Conservation (phyloP, 495 filamentous ascomycete genomes). For the Penicillium angulare region DNA sequence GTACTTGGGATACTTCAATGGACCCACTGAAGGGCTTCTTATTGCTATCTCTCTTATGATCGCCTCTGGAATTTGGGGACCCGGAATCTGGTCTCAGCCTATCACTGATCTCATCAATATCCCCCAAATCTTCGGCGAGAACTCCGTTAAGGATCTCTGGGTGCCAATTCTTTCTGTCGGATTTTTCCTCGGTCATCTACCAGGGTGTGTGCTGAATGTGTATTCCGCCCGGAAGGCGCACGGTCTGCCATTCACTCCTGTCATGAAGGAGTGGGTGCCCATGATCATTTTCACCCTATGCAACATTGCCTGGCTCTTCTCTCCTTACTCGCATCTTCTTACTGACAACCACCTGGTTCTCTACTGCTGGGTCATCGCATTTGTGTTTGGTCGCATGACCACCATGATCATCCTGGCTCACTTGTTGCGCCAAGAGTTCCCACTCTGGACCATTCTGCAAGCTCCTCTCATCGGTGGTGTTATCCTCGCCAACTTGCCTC, state of each 20-base stretch:
- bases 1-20: conserved; percentile 96
- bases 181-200: conserved; percentile 79
- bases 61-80: conserved; percentile 81
- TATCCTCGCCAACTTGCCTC: conserved; percentile 76
- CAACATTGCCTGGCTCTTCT: conserved; percentile 81
- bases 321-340: conserved; percentile 77
- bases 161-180: conserved; percentile 68
- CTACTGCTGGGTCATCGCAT: conserved; percentile 89
- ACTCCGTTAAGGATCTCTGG: conserved; percentile 83
- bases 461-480: conserved; percentile 82
- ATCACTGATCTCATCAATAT: conserved; percentile 64
- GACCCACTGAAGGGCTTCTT: conserved; percentile 92
- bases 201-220: conserved; percentile 77
- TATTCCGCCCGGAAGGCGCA: conserved; percentile 67
- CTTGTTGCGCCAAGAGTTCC: conserved; percentile 88
- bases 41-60: conserved; percentile 85
- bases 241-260: conserved; percentile 72
- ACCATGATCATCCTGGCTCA: conserved; percentile 99
- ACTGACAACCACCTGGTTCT: conserved; percentile 81
- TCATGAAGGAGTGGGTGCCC: conserved; percentile 93
- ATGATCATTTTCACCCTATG: conserved; percentile 76
- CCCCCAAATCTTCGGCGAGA: conserved; percentile 57
- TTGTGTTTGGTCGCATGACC: conserved; percentile 99
- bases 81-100: conserved; percentile 78
- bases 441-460: conserved; percentile 92